Evolutionary conservation across 106 monocot species (phyloP).

Genomic region (Acorus calamus): DNA sequence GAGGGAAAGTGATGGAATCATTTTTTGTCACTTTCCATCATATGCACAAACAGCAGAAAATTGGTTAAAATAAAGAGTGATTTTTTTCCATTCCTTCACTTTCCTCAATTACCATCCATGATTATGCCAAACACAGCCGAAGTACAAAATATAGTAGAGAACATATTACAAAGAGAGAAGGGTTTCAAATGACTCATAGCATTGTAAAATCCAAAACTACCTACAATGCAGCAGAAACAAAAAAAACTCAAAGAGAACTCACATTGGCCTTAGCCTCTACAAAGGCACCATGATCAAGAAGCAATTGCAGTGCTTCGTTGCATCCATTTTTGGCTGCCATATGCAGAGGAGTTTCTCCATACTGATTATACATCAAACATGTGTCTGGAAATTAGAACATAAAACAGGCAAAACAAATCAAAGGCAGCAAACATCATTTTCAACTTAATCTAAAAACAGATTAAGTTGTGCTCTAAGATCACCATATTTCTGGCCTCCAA

Average conservation of each 20-base stretch:
- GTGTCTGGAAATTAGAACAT: neutral
- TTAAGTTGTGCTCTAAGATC: constrained; percentile 3
- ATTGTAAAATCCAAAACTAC: neutral
- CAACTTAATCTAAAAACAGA: neutral
- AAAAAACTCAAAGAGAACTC: constrained; percentile 3
- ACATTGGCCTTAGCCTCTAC: constrained; percentile 81
- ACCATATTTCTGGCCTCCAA: constrained; percentile 90
- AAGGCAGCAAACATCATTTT: no score
- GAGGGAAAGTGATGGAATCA: no score
- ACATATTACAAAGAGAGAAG: no score
- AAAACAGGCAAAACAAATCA: neutral
- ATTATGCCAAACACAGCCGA: no score
- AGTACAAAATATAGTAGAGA: no score
- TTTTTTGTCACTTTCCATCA: no score
- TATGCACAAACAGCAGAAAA: no score
- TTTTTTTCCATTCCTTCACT: no score
- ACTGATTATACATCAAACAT: constrained; percentile 28
- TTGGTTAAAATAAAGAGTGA: no score
- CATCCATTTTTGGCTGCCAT: constrained; percentile 90
- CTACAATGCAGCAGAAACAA: neutral
- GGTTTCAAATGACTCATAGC: no score
- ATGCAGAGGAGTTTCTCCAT: constrained; percentile 93
- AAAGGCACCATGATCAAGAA: constrained; percentile 51
- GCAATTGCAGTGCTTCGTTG: constrained; percentile 43
- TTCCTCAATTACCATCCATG: no score